Evolutionary conservation across 2,329 filamentous ascomycete species (phyloP).

Genomic region (Gaeumannomyces tritici): DNA sequence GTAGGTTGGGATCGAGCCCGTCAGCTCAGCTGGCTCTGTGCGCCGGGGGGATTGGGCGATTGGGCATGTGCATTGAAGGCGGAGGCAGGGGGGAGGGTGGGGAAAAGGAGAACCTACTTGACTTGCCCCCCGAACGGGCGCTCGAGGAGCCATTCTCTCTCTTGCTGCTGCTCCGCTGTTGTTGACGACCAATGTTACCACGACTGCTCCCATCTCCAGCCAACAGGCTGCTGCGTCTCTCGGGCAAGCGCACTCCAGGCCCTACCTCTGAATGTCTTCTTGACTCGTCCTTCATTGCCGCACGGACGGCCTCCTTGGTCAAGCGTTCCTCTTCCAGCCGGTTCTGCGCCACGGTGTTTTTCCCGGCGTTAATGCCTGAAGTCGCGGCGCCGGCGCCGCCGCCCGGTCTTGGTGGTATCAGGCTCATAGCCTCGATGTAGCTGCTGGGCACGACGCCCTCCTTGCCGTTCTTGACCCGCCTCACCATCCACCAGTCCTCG

Average conservation of each 20-base stretch:
- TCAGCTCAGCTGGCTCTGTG: neutral
- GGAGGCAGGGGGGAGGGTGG: neutral
- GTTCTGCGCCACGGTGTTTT: conserved; percentile 67
- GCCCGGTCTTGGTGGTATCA: conserved; percentile 41
- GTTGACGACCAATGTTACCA: conserved; percentile 55
- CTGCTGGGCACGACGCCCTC: conserved; percentile 95
- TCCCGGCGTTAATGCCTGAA: conserved; percentile 38
- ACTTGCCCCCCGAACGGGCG: conserved; percentile 40
- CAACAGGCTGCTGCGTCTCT: conserved; percentile 70
- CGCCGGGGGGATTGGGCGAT: neutral
- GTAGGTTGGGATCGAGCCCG: neutral
- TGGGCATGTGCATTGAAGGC: neutral
- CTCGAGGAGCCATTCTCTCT: conserved; percentile 55
- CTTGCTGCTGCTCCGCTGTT: conserved; percentile 47
- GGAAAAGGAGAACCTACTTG: conserved; percentile 30
- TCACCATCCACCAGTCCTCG: conserved; percentile 97
- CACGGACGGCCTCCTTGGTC: conserved; percentile 68
- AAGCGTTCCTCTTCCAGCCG: conserved; percentile 72
- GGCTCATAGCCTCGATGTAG: conserved; percentile 82
- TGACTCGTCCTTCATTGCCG: conserved; percentile 47
- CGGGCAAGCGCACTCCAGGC: conserved; percentile 64
- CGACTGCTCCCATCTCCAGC: conserved; percentile 44
- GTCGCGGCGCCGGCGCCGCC: conserved; percentile 37
- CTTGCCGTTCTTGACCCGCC: conserved; percentile 80
- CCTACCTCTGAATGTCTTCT: conserved; percentile 62